Conservation (phyloP, 2,329 filamentous ascomycete genomes). For the Nemania bipapillata region DNA sequence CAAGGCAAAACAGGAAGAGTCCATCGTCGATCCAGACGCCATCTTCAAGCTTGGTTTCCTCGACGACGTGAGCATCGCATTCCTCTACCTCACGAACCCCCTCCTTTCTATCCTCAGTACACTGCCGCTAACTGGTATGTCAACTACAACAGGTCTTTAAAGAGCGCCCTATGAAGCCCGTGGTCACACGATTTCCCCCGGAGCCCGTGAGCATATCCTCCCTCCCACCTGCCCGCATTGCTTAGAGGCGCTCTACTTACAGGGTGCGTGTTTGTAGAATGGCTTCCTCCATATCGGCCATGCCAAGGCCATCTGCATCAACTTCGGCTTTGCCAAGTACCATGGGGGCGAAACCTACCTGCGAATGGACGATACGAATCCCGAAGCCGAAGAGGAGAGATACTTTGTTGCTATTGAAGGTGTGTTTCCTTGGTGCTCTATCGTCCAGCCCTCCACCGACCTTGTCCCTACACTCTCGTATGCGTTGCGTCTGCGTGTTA, state of each 20-base stretch:
- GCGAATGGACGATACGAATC: slow-evolving; percentile 89
- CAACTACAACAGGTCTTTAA: slow-evolving; percentile 60
- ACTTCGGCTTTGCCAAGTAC: slow-evolving; percentile 91
- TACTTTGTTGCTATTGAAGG: slow-evolving; percentile 85
- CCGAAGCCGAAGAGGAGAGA: slow-evolving; percentile 88
- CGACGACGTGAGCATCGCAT: slow-evolving; percentile 66
- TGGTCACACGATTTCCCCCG: slow-evolving; percentile 80
- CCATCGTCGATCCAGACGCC: slow-evolving; percentile 65
- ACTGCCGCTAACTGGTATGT: not conserved
- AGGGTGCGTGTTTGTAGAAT: slow-evolving; percentile 60
- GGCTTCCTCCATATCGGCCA: slow-evolving; percentile 94
- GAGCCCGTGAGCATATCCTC: slow-evolving; percentile 65
- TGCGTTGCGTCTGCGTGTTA: not conserved
- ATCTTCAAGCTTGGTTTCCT: slow-evolving; percentile 87
- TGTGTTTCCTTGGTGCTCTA: not conserved
- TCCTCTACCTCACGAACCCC: not conserved
- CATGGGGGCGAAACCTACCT: slow-evolving; percentile 82
- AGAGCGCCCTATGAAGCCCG: slow-evolving; percentile 69
- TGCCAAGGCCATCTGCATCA: slow-evolving; percentile 93
- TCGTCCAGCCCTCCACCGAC: too few species aligned
- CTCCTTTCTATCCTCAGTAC: not conserved
- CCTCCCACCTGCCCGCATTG: not conserved
- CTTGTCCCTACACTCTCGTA: too few species aligned
- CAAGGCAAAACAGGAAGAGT: slow-evolving; percentile 62
- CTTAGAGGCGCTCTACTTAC: not conserved